Conservation (phyloP, 169 alveolate species). For the Eimeria necatrix region DNA sequence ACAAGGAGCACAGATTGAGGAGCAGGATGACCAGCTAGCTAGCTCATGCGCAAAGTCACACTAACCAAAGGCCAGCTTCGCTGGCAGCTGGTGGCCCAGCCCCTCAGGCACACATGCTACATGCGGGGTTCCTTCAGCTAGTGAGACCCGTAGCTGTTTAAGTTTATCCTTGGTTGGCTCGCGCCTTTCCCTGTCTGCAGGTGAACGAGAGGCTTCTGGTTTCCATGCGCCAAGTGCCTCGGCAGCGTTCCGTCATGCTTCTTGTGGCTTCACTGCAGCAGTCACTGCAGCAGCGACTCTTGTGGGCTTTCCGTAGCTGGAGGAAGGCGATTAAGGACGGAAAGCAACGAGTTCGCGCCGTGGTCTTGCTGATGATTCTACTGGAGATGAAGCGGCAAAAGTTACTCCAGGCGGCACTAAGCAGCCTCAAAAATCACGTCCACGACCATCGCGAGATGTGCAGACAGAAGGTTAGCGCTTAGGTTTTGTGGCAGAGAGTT, state of each 20-base stretch:
- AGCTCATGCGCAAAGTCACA: neutral
- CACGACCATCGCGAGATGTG: constrained; percentile 24
- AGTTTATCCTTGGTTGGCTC: neutral
- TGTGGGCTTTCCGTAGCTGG: constrained; percentile 51
- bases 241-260: constrained; percentile 43
- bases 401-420: neutral
- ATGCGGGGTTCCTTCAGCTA: neutral
- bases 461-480: constrained; percentile 46
- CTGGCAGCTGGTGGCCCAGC: too few species aligned
- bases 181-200: constrained; percentile 1
- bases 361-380: neutral
- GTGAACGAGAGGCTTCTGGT: constrained; percentile 46
- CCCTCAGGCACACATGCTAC: too few species aligned
- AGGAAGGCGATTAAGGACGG: neutral
- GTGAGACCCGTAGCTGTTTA: neutral
- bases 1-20: neutral
- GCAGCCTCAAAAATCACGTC: constrained; percentile 23
- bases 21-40: constrained; percentile 3
- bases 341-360: constrained; percentile 4
- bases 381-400: constrained; percentile 10
- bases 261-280: constrained; percentile 34
- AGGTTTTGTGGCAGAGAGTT: neutral
- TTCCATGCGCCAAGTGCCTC: constrained; percentile 35
- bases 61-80: too few species aligned
- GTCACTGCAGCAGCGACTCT: constrained; percentile 7